Base-by-base conservation (phyloP, 306 rosid genomes). In the Carpinus fangiana region DNA sequence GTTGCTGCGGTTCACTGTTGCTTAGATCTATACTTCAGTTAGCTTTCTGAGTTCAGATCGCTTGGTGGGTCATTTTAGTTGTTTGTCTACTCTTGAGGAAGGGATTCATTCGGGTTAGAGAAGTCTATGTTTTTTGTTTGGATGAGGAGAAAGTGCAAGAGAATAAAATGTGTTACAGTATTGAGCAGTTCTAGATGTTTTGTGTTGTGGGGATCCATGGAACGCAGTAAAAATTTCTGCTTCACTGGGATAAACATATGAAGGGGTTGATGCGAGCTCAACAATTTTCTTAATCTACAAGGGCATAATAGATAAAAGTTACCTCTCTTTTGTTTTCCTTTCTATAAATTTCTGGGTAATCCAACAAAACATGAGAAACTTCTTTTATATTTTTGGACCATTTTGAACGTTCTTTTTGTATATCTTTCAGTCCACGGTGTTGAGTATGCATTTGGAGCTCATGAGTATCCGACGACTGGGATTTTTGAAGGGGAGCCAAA, bases 381-480 rank as follows among this genome's bases (percentile, higher is more conserved):
- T 20, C 4, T 8, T 57, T 10, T 60, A 12, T 26, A 10, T 60
- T 10, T 21, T 23, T 1, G 10, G 6, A 17, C 8, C n/a, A 18
- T 14, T 36, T 66, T 66, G 16, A 38, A n/a, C 7, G 18, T 66
- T 66, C 21, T 34, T 18, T 14, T 1, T 20, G 8, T 55, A 41
- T 41, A 38, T 66, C 8, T 38, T 66, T 38, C 76, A 92, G 95
- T 88, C 74, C 86, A 90, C 59, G 94, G 84, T 55, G 90, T 92
- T 23, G 94, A 94, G 86, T 88, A 88, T 41, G 98, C 98, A 4
- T 92, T 89, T 73, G 98, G 98, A 36, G 97, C 98, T 77, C 98
- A 94, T 31, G 96, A 94, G 70, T 78, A 75, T 57, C 67, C 92
- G 2, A 87, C 94, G 21, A 89, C 97, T 9, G 98, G 98, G 46